Base-by-base conservation (phyloP, 2,329 filamentous ascomycete genomes). In the Colletotrichum sansevieriae region DNA sequence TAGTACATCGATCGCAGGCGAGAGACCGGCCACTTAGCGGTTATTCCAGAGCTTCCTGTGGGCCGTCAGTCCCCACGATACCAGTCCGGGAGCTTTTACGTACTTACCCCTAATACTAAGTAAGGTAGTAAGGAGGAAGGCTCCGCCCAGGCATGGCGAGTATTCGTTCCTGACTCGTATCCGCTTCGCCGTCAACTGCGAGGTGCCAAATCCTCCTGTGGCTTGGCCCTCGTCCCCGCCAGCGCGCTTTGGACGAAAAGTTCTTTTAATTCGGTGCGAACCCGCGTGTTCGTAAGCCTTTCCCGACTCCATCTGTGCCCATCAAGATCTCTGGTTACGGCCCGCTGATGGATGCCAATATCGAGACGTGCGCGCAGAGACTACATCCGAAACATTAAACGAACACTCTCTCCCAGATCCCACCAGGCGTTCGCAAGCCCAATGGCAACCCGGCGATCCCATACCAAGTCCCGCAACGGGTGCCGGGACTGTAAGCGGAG, bases 381-480 rank as follows among this genome's bases (percentile, higher is more conserved):
- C 37, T 12, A 9, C 12, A 20, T 41, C n/a, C 11, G 55, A 18
- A 51, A 57, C 59, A 55, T 63, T 29, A 41, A 35, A 64, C 39
- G 18, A 52, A 33, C 60, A 25, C 35, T 11, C n/a, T 15, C n/a
- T 15, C 10, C 35, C 41, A 10, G 8, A 35, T 18, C 13, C 13
- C 10, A 22, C 11, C 15, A 12, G 20, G 13, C 9, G 15, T 35
- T 13, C 39, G 18, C 11, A 22, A 4, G 13, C 29, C 61, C 61
- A 59, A 68, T 68, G 65, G 65, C 54, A 25, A 68, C 65, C 37
- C 72, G 75, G 54, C 73, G 76, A 33, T 72, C 75, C 33, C 76
- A 78, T 7, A 82, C 75, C 52, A 78, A 78, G 67, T 78, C 76
- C 63, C 74, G 76, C 11, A 78, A 71, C 12, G 76, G 76, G 47